These are phyloP conservation scores for Punica granatum DNA, from an alignment of 345 rosid species.

Conservation along the genomic window DNA sequence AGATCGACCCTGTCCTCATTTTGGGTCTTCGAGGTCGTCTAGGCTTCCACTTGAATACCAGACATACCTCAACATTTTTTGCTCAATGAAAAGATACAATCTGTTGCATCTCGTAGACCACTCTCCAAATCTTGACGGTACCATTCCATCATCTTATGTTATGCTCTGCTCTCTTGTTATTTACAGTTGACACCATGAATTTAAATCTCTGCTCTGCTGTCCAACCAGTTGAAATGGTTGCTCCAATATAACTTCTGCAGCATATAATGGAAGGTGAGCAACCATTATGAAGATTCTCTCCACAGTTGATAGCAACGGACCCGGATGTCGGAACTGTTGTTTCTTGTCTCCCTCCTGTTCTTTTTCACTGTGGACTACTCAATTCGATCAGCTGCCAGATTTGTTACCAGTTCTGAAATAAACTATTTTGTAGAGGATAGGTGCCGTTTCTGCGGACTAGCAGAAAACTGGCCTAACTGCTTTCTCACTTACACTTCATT, in stretches of 20 bases:
- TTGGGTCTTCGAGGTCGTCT: too few species aligned
- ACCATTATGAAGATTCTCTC: slow-evolving; percentile 67
- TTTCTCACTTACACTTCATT: background rate
- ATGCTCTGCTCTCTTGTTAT: background rate
- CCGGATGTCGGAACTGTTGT: slow-evolving; percentile 42
- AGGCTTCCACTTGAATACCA: too few species aligned
- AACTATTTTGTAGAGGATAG: slow-evolving; percentile 2
- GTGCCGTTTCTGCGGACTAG: background rate
- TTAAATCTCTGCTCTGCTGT: background rate
- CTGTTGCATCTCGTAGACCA: slow-evolving; percentile 74
- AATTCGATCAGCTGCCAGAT: slow-evolving; percentile 90
- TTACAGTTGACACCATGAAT: background rate
- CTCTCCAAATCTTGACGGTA: slow-evolving; percentile 73
- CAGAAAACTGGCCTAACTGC: background rate
- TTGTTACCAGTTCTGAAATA: slow-evolving; percentile 16
- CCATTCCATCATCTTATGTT: slow-evolving; percentile 77
- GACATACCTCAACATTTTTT: too few species aligned
- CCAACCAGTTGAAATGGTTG: slow-evolving; percentile 1
- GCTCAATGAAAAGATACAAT: slow-evolving; percentile 61
- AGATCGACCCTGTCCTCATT: too few species aligned
- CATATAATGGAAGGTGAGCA: slow-evolving; percentile 97
- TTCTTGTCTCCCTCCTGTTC: slow-evolving; percentile 65
- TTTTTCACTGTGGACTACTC: slow-evolving; percentile 90
- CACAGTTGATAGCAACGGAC: slow-evolving; percentile 69
- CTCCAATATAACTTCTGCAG: slow-evolving; percentile 27